Base-by-base conservation (phyloP, 495 filamentous ascomycete genomes). In the Aspergillus bridgeri region DNA sequence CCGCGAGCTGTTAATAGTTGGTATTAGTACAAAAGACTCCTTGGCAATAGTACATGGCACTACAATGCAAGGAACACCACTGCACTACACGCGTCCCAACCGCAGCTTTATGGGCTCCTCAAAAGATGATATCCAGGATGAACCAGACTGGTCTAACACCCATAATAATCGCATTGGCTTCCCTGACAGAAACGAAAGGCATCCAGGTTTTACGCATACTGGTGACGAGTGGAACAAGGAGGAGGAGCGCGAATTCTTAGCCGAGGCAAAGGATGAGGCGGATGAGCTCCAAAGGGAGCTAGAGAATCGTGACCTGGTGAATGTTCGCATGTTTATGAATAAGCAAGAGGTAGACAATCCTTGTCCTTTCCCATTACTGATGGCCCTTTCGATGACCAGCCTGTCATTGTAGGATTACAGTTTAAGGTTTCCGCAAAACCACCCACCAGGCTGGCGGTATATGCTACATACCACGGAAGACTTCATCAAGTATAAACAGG, bases 201-300 rank as follows among this genome's bases (percentile, higher is more conserved):
- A 59, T 42, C 47, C 43, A 0, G 63, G 63, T 1, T 27, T 63
- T 22, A 66, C 63, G 9, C 54, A 66, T 18, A 9, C 29, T 3
- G 60, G 57, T 5, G 60, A 65, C 19, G 63, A 62, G 9, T 62
- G 64, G 48, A 54, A 62, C 22, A 61, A 65, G 45, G 68, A 69
- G 51, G 29, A 69, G 22, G 15, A 56, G n/a, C n/a, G n/a, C n/a
- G 17, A 55, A 62, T 22, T 42, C 61, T 44, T 17, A 58, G 46
- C 43, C 63, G 46, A 61, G 64, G 57, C n/a, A n/a, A 59, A 53
- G 20, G 38, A 59, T n/a, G 50, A 45, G 15, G 60, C 53, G 6
- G 57, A 55, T 5, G 33, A 62, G 24, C 25, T 65, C n/a, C 54
- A 63, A 15, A 43, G 60, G 15, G 63, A 66, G n/a, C n/a, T n/a